Evolutionary conservation across 257 asterid genomes (phyloP).

Genomic region (Leptodermis oblonga): DNA sequence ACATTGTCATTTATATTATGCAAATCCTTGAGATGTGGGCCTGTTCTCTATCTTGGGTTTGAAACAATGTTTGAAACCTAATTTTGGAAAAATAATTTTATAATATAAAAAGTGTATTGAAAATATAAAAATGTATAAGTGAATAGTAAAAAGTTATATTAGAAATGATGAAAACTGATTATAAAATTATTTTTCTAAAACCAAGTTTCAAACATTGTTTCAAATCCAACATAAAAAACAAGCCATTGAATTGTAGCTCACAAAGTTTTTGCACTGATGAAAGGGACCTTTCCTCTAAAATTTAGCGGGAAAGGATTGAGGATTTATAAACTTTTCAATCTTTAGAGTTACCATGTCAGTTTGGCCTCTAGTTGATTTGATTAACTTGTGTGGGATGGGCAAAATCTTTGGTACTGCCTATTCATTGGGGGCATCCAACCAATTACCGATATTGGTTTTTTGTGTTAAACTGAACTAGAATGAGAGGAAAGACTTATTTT

Average conservation of each 20-base stretch:
- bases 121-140: too few relatives aligned
- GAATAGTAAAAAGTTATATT: too few relatives aligned
- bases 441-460: neutral
- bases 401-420: neutral
- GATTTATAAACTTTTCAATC: neutral
- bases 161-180: too few relatives aligned
- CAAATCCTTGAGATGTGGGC: neutral
- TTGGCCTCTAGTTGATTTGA: neutral
- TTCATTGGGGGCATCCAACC: neutral
- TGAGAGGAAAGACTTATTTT: too few relatives aligned
- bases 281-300: neutral
- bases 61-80: too few relatives aligned
- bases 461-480: too few relatives aligned
- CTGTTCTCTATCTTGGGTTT: too few relatives aligned
- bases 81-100: neutral
- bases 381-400: neutral
- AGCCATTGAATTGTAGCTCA: neutral
- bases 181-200: too few relatives aligned
- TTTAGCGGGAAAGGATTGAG: neutral
- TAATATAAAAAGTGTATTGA: too few relatives aligned
- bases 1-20: neutral
- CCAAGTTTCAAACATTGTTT: too few relatives aligned
- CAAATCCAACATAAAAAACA: too few relatives aligned
- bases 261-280: neutral
- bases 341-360: neutral